Evolutionary conservation across 1,284 basidiomycete species (phyloP).

Genomic region (Leccinum fuscescens): DNA sequence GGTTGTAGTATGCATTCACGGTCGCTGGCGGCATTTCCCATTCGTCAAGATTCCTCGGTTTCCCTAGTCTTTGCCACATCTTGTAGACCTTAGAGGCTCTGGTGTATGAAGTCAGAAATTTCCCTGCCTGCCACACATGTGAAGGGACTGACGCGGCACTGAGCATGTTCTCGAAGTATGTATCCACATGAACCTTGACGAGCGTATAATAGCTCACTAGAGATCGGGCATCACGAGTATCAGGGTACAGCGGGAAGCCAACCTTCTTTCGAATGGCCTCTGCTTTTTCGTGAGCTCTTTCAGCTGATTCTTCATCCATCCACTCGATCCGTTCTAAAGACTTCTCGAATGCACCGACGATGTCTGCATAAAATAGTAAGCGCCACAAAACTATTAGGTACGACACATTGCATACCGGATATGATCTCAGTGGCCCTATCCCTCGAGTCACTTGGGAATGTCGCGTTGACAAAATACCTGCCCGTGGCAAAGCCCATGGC

Average conservation of each 20-base stretch:
- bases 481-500: slow-evolving; percentile 75
- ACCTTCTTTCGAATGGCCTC: slow-evolving; percentile 81
- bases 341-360: slow-evolving; percentile 81
- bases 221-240: slow-evolving; percentile 73
- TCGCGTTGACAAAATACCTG: slow-evolving; percentile 82
- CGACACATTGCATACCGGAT: slow-evolving; percentile 46
- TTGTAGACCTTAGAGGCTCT: slow-evolving; percentile 61
- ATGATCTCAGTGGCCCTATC: slow-evolving; percentile 85
- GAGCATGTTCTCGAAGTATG: slow-evolving; percentile 86
- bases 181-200: slow-evolving; percentile 63
- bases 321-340: slow-evolving; percentile 80
- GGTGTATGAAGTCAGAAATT: slow-evolving; percentile 7
- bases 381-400: background rate
- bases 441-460: slow-evolving; percentile 82
- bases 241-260: slow-evolving; percentile 84
- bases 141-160: slow-evolving; percentile 51
- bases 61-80: slow-evolving; percentile 77
- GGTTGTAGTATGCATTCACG: slow-evolving; percentile 82
- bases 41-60: slow-evolving; percentile 64
- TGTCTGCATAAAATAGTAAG: slow-evolving; percentile 45
- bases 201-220: slow-evolving; percentile 74
- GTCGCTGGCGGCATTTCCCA: slow-evolving; percentile 89
- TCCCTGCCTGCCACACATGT: background rate
- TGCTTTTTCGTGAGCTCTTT: slow-evolving; percentile 86
- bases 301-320: slow-evolving; percentile 88